A percentile compares a stretch with the other conserved stretches of the same genome.
These are phyloP conservation scores for Pulchroboletus neoregius DNA, from an alignment of 1,284 basidiomycete species.

Conservation along the genomic window DNA sequence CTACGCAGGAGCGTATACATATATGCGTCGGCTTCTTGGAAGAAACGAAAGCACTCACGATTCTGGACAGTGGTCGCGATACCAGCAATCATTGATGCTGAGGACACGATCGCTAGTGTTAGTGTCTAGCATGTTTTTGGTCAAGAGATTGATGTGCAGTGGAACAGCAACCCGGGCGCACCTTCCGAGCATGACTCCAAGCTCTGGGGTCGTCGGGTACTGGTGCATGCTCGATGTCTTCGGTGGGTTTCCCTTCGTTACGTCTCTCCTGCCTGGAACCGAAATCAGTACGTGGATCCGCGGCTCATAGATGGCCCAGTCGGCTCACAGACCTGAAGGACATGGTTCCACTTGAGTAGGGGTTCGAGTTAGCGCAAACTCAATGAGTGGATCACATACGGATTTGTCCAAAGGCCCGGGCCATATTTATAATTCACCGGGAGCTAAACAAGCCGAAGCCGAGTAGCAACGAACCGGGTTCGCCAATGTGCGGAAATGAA, in stretches of 20 bases:
- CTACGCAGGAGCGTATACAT: conserved; percentile 30
- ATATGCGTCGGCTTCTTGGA: neutral
- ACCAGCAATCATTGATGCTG: conserved; percentile 69
- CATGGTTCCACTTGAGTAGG: conserved; percentile 12
- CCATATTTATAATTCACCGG: conserved; percentile 4
- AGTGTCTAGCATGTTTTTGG: conserved; percentile 38
- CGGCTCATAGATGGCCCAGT: neutral
- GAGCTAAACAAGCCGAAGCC: neutral
- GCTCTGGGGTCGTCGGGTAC: conserved; percentile 76
- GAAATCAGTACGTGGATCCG: conserved; percentile 1
- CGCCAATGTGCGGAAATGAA: neutral
- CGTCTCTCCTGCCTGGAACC: conserved; percentile 1
- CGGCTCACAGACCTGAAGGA: conserved; percentile 10
- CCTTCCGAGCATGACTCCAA: conserved; percentile 71
- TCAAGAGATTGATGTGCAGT: neutral
- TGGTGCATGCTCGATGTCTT: conserved; percentile 61
- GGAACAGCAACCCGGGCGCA: neutral
- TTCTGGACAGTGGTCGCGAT: conserved; percentile 67
- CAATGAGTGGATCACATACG: neutral
- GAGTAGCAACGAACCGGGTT: neutral
- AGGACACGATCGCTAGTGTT: conserved; percentile 55
- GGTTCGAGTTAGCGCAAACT: too few species aligned
- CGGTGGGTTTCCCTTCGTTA: neutral
- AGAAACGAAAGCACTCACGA: conserved; percentile 40
- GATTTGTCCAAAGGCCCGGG: neutral